Conservation (phyloP, 2,329 filamentous ascomycete species). For the Fusarium dimerum region DNA sequence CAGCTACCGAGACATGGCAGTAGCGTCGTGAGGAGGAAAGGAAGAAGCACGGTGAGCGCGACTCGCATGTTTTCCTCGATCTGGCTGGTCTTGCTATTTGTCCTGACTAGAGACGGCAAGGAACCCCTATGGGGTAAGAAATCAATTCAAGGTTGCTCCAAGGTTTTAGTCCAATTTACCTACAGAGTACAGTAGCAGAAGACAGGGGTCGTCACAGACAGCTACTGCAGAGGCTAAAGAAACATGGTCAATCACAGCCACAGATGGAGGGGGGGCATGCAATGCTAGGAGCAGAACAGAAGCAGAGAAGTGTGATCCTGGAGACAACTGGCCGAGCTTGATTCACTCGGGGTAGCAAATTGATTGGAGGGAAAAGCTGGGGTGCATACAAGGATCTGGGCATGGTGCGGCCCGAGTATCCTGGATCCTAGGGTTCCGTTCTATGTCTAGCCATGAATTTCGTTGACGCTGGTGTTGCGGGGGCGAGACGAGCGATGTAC, state of each 20-base stretch:
- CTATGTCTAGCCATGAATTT: background rate
- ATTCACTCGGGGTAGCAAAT: background rate
- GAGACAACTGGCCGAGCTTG: conserved; percentile 17
- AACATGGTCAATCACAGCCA: background rate
- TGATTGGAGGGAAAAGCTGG: conserved; percentile 27
- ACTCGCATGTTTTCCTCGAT: background rate
- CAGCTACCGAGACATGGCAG: background rate
- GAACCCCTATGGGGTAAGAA: background rate
- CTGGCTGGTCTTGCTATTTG: background rate
- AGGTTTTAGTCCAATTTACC: too few species aligned
- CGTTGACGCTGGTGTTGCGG: background rate
- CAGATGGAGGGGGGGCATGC: background rate
- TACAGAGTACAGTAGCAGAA: background rate
- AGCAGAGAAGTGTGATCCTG: conserved; percentile 10
- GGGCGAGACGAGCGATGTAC: background rate
- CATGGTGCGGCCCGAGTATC: conserved; percentile 30
- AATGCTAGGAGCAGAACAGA: background rate
- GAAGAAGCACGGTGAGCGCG: background rate
- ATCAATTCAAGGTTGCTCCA: background rate
- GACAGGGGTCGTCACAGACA: background rate
- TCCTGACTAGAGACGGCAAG: background rate
- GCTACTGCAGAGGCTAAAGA: background rate
- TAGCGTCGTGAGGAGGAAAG: background rate
- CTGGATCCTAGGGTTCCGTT: conserved; percentile 22
- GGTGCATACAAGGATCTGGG: conserved; percentile 24